These are phyloP conservation scores for Fusarium sp. DNA, from an alignment of 2,329 filamentous ascomycete genomes.

Conservation along the genomic window DNA sequence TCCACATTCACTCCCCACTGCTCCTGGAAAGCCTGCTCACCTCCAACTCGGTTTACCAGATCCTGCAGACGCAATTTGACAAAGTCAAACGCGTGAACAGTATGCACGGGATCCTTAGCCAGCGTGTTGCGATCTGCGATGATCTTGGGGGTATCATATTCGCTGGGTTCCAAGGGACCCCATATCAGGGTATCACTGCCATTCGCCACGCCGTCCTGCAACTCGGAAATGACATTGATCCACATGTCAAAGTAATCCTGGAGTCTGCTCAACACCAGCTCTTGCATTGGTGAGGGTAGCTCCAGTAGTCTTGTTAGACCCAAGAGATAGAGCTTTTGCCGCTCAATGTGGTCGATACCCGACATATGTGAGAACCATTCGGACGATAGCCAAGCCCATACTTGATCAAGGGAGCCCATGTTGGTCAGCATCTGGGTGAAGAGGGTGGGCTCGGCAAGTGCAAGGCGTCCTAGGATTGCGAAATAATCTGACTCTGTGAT, in stretches of 20 bases:
- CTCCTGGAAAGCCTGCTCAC: constrained; percentile 75
- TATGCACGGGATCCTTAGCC: constrained; percentile 77
- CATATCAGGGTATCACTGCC: constrained; percentile 68
- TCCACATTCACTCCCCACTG: constrained; percentile 84
- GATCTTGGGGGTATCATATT: constrained; percentile 72
- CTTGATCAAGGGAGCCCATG: constrained; percentile 63
- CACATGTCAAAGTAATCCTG: constrained; percentile 84
- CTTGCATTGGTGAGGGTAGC: constrained; percentile 69
- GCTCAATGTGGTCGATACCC: constrained; percentile 74
- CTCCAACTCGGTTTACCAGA: constrained; percentile 73
- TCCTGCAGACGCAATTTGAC: constrained; percentile 73
- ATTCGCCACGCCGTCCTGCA: constrained; percentile 72
- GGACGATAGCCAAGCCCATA: constrained; percentile 72
- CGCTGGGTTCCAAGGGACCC: constrained; percentile 58
- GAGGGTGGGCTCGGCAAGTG: constrained; percentile 78
- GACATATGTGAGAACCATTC: constrained; percentile 81
- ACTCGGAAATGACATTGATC: constrained; percentile 77
- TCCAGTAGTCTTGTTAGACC: constrained; percentile 81
- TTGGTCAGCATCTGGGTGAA: constrained; percentile 73
- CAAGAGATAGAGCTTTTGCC: constrained; percentile 80
- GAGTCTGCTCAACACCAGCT: constrained; percentile 72
- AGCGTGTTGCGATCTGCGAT: constrained; percentile 67
- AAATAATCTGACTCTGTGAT: constrained; percentile 90
- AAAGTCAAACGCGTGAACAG: constrained; percentile 74
- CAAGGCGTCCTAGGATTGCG: constrained; percentile 83